Percentiles rank a stretch among this genome's conserved stretches.
These are phyloP conservation scores for Bruguiera gymnorhiza DNA, from an alignment of 345 rosid species.

Conservation along the genomic window DNA sequence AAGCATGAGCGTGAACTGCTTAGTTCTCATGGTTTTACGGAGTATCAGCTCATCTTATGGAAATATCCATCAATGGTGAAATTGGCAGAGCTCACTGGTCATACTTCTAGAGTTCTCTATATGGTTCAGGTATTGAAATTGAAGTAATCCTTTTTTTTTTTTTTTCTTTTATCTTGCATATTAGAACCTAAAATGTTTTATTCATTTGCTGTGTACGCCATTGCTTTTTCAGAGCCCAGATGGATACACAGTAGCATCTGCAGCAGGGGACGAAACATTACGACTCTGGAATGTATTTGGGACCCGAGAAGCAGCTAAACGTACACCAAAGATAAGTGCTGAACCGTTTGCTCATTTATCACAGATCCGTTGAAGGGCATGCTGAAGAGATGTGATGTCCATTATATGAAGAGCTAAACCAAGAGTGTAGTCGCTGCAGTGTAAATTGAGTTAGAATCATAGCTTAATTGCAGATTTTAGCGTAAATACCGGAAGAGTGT, in stretches of 20 bases:
- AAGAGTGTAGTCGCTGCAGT: no score
- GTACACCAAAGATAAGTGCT: constrained; percentile 42
- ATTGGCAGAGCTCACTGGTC: constrained; percentile 45
- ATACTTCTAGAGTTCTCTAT: constrained; percentile 50
- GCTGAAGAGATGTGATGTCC: constrained; percentile 32
- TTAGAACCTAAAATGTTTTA: not conserved
- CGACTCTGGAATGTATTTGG: constrained; percentile 76
- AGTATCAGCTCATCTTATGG: constrained; percentile 49
- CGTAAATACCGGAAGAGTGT: no score
- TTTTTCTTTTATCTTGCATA: not conserved
- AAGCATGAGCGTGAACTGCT: constrained; percentile 51
- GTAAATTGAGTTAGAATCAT: no score
- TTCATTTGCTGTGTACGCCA: not conserved
- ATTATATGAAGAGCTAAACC: constrained; percentile 16
- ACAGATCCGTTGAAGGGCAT: constrained; percentile 48
- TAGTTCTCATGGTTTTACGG: constrained; percentile 50
- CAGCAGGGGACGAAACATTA: constrained; percentile 71
- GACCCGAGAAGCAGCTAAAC: constrained; percentile 49
- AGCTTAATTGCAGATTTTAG: no score
- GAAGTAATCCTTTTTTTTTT: not conserved
- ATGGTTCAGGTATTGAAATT: constrained; percentile 40
- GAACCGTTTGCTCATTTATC: constrained; percentile 53
- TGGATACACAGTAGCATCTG: constrained; percentile 71
- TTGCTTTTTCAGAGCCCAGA: constrained; percentile 51
- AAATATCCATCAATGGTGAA: constrained; percentile 54